Percentiles rank a stretch among this genome's conserved stretches.
Conservation (phyloP, 1,284 basidiomycete genomes). For the Ceratobasidium sp. region DNA sequence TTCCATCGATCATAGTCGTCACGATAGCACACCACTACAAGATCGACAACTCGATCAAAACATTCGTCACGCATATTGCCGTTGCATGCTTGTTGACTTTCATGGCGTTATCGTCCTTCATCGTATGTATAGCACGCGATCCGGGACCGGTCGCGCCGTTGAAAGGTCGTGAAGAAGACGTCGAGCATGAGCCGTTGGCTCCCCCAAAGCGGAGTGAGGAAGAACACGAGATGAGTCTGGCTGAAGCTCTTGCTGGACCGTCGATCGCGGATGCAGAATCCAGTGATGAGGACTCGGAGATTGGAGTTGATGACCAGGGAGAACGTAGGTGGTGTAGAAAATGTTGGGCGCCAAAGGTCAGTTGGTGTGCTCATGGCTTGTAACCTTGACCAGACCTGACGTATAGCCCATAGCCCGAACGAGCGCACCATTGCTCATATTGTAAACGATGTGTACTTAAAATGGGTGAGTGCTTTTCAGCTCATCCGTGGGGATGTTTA, state of each 20-base stretch:
- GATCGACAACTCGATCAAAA: conserved; percentile 63
- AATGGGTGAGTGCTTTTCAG: conserved; percentile 71
- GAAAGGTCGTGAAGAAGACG: conserved; percentile 49
- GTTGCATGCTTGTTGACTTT: conserved; percentile 74
- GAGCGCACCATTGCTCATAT: conserved; percentile 84
- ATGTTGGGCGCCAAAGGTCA: conserved; percentile 38
- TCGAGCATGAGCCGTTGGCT: conserved; percentile 47
- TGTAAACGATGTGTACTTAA: conserved; percentile 87
- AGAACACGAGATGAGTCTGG: conserved; percentile 62
- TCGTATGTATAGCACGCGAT: conserved; percentile 77
- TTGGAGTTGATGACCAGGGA: conserved; percentile 46
- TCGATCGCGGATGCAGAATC: conserved; percentile 12
- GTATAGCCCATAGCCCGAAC: conserved; percentile 72
- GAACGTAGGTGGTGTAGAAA: conserved; percentile 76
- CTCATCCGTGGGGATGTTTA: conserved; percentile 48
- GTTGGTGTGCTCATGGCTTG: background rate
- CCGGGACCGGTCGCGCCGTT: conserved; percentile 67
- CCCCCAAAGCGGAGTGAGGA: conserved; percentile 46
- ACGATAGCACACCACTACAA: conserved; percentile 75
- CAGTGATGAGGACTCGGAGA: conserved; percentile 39
- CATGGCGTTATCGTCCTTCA: conserved; percentile 75
- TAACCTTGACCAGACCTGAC: background rate
- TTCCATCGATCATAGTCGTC: conserved; percentile 76
- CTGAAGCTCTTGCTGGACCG: conserved; percentile 65
- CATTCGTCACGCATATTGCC: conserved; percentile 68